Base-by-base conservation (phyloP, 805 yeast genomes). In the Candida oleophila region DNA sequence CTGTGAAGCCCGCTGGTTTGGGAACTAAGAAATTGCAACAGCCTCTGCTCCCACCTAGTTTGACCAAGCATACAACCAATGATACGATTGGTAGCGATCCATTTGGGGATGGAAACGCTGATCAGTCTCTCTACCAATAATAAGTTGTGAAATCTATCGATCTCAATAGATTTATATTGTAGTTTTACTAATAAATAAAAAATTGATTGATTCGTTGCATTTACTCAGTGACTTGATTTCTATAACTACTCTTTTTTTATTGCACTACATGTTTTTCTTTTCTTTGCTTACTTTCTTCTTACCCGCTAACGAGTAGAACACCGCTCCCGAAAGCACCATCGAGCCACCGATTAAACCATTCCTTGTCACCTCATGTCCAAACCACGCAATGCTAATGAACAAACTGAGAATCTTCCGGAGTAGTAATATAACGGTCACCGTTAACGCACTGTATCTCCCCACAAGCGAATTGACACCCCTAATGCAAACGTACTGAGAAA, bases 381-480 rank as follows among this genome's bases (percentile, higher is more conserved):
- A 85, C 2, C 82, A 37, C 32, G 64, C 54, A 46, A 83, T 69
- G 47, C 89, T 82, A 19, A 87, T 52, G 32, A 80, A 43, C 49
- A 87, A 64, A 46, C 88, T 82, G 8, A 75, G 61, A 49, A 85
- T 78, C 60, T 85, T 83, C 41, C 94, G 71, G 9, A 85, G 60
- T 32, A 83, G 68, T 21, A 86, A 66, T 0, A 82, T 77, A 11
- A 87, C 77, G 0, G 83, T 75, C 2, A 86, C 77, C 0, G 88
- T 82, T 38, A 87, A 59, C 0, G 91, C 85, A n/a, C 78, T 69
- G 1, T 83, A 73, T 5, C 60, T 60, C 16, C 85, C 79, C 0
- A 83, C 81, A 20, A 87, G 65, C 55, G 69, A 70, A 56, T 82
- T 84, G 11, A 86, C 92, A 3, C 92, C 90, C 11, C 78, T 64